Percentiles rank a stretch among this genome's conserved stretches.
Evolutionary conservation across 352 stramenopile species (phyloP).

Genomic region (Halophytophthora polymorphica): DNA sequence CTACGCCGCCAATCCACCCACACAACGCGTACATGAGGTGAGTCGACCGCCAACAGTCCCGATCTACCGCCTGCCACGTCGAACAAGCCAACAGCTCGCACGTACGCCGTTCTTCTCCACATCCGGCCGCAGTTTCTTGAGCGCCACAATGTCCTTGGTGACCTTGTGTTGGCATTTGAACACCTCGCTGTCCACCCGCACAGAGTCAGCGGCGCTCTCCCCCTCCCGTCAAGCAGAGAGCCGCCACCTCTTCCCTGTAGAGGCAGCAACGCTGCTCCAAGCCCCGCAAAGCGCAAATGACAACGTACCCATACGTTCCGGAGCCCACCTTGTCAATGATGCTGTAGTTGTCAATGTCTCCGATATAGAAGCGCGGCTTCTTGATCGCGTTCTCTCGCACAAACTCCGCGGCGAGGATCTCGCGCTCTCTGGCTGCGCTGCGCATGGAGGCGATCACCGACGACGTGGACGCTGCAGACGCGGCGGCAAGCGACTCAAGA

Average conservation of each 20-base stretch:
- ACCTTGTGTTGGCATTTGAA: conserved; percentile 88
- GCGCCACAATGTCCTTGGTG: conserved; percentile 82
- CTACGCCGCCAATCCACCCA: conserved; percentile 26
- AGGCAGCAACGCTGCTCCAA: no score
- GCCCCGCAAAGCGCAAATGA: no score
- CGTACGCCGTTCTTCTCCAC: conserved; percentile 86
- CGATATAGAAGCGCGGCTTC: conserved; percentile 71
- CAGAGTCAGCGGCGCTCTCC: neutral
- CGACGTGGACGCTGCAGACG: conserved; percentile 19
- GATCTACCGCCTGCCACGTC: neutral
- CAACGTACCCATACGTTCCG: conserved; percentile 77
- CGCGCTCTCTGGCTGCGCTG: conserved; percentile 60
- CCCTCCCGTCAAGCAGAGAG: neutral
- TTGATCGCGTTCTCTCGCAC: conserved; percentile 35
- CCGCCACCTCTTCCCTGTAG: no score
- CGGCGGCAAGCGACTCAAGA: neutral
- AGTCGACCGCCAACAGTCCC: neutral
- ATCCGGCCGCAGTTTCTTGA: conserved; percentile 83
- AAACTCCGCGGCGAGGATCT: conserved; percentile 60
- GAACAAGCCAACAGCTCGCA: neutral
- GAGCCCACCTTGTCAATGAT: conserved; percentile 89
- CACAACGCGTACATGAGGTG: no score
- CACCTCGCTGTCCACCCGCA: conserved; percentile 54
- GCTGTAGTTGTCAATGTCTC: conserved; percentile 84
- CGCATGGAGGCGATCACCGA: conserved; percentile 70